phyloP scores from a whole-genome alignment of 164 flowering plant genomes.

The Aristolochia contorta region DNA sequence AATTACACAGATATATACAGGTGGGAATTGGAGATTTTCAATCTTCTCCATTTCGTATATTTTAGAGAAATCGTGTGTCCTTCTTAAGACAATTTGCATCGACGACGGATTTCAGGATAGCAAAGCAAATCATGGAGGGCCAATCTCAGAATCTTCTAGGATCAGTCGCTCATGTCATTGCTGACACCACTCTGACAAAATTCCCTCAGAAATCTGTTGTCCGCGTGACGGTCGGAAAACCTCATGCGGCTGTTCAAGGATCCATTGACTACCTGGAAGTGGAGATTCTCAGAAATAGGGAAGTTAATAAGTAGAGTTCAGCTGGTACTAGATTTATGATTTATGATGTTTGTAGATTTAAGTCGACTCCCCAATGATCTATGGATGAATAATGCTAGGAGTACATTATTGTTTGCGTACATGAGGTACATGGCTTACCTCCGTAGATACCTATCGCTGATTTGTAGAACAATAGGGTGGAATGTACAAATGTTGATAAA shows the following conservation, averaged over 20 bases:
- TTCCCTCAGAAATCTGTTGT: slow-evolving; percentile 54
- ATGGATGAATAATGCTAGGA: too few relatives aligned
- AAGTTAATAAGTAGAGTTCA: slow-evolving; percentile 2
- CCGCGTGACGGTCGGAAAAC: slow-evolving; percentile 73
- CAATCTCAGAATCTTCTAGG: slow-evolving; percentile 67
- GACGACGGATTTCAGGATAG: slow-evolving; percentile 39
- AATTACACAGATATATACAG: slow-evolving; percentile 73
- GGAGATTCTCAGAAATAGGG: slow-evolving; percentile 40
- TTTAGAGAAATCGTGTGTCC: too few relatives aligned
- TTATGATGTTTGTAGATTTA: too few relatives aligned
- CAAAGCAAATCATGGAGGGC: slow-evolving; percentile 57
- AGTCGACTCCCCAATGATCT: too few relatives aligned
- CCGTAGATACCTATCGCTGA: too few relatives aligned
- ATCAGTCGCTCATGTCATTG: slow-evolving; percentile 66
- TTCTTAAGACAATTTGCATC: not conserved
- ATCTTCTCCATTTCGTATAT: not conserved
- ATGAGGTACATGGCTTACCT: too few relatives aligned
- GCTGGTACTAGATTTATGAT: not conserved
- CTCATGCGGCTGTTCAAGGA: slow-evolving; percentile 81
- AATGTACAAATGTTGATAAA: too few relatives aligned
- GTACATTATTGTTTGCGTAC: too few relatives aligned
- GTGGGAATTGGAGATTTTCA: slow-evolving; percentile 17
- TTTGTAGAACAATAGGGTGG: too few relatives aligned
- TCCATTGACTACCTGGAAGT: slow-evolving; percentile 77
- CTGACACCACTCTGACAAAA: slow-evolving; percentile 39